These are phyloP conservation scores for Dalbergia cochinchinensis DNA, from an alignment of 306 rosid genomes.

Conservation along the genomic window DNA sequence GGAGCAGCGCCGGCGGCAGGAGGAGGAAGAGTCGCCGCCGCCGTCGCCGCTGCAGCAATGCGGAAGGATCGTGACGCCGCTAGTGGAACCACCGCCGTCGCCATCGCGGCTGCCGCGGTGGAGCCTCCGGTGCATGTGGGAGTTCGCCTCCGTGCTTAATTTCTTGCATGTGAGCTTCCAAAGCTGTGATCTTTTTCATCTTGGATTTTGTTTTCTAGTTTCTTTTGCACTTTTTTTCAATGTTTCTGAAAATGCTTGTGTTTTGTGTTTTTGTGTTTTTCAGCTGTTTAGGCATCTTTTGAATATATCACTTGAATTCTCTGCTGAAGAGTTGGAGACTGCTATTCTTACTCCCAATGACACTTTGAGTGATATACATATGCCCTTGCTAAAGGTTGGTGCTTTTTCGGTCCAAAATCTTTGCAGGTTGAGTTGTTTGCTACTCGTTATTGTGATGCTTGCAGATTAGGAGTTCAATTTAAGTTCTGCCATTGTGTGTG, in stretches of 20 bases:
- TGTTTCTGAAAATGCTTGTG: conserved; percentile 51
- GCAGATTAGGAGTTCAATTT: conserved; percentile 18
- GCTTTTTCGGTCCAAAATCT: conserved; percentile 24
- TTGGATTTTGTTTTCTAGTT: conserved; percentile 5
- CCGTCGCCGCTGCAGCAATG: conserved; percentile 65
- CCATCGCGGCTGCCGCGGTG: conserved; percentile 87
- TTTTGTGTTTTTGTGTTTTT: neutral
- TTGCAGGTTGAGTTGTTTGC: conserved; percentile 5
- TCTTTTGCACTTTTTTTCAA: conserved; percentile 5
- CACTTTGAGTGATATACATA: conserved; percentile 89
- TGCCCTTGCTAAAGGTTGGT: conserved; percentile 96
- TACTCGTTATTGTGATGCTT: conserved; percentile 14
- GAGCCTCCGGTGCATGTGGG: conserved; percentile 97
- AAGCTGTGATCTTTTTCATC: conserved; percentile 52
- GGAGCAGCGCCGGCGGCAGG: conserved; percentile 47
- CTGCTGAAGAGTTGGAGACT: conserved; percentile 97
- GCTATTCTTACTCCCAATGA: conserved; percentile 92
- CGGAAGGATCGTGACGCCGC: conserved; percentile 83
- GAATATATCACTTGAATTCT: conserved; percentile 83
- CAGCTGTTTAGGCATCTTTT: conserved; percentile 89
- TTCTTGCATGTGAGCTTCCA: conserved; percentile 85
- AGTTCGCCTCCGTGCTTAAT: conserved; percentile 89
- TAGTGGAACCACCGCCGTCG: conserved; percentile 78
- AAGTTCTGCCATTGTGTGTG: neutral
- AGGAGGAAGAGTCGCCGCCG: conserved; percentile 25